Percentiles rank a stretch among this genome's conserved stretches.
Evolutionary conservation across 2,329 filamentous ascomycete genomes (phyloP).

Genomic region (Fusarium beomiforme): DNA sequence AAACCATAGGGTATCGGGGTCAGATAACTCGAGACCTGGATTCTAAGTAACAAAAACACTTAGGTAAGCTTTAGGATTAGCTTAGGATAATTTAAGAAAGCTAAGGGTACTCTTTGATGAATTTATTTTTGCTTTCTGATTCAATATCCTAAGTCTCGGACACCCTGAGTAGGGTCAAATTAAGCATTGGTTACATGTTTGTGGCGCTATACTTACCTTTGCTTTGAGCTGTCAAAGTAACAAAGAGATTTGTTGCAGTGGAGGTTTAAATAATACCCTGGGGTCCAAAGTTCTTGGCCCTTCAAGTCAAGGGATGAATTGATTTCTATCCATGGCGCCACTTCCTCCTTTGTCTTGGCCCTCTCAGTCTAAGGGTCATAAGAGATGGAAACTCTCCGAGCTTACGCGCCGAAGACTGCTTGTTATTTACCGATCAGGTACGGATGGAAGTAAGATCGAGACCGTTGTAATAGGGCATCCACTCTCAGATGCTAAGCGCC

Average conservation of each 20-base stretch:
- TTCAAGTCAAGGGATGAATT: background rate
- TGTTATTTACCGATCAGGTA: constrained; percentile 10
- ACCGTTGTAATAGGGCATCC: background rate
- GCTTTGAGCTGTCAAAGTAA: background rate
- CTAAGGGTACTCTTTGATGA: too few relatives aligned
- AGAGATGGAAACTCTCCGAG: background rate
- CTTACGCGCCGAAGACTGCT: constrained; percentile 13
- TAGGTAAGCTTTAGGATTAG: too few relatives aligned
- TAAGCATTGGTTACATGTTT: background rate
- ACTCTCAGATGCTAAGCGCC: constrained; percentile 18
- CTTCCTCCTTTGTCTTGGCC: background rate
- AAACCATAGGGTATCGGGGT: background rate
- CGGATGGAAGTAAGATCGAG: constrained; percentile 1
- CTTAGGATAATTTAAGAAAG: too few relatives aligned
- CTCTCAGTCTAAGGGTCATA: background rate
- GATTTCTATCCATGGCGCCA: too few relatives aligned
- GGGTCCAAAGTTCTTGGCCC: background rate
- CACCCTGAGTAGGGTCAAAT: background rate
- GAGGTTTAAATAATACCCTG: background rate
- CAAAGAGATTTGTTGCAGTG: background rate
- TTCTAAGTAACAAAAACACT: too few relatives aligned
- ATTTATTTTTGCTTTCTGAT: too few relatives aligned
- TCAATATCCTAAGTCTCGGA: too few relatives aligned
- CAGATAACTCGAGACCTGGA: too few relatives aligned
- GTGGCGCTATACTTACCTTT: background rate